Evolutionary conservation across 2,329 filamentous ascomycete genomes (phyloP).

Genomic region (Hansfordia pulvinata): DNA sequence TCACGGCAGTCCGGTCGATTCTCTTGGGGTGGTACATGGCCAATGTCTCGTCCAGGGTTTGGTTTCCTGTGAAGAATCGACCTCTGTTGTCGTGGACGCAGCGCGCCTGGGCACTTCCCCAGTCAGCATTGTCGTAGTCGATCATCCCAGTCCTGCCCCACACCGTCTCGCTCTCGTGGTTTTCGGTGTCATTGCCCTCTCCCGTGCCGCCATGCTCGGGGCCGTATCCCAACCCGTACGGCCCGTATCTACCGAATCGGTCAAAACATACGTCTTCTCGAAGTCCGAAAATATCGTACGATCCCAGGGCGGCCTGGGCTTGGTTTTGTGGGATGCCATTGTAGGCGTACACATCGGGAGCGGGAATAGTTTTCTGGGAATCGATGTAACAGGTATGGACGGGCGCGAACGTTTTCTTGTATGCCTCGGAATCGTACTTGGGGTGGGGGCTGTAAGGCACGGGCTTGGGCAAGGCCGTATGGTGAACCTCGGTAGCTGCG

Average conservation of each 20-base stretch:
- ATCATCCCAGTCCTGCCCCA: constrained; percentile 19
- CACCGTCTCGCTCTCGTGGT: constrained; percentile 42
- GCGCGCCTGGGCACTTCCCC: constrained; percentile 18
- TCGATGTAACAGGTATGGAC: constrained; percentile 32
- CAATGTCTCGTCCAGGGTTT: too few species aligned
- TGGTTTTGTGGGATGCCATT: constrained; percentile 49
- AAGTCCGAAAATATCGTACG: constrained; percentile 47
- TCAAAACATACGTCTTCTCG: constrained; percentile 57
- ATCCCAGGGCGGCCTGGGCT: constrained; percentile 51
- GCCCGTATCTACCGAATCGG: constrained; percentile 52
- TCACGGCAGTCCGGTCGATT: too few species aligned
- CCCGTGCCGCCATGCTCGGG: constrained; percentile 46
- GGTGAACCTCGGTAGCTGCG: too few species aligned
- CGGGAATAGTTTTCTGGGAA: constrained; percentile 22
- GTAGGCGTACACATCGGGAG: constrained; percentile 29
- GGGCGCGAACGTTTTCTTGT: constrained; percentile 12
- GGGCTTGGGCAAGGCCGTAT: constrained; percentile 12
- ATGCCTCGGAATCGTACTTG: constrained; percentile 11
- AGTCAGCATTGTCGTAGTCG: constrained; percentile 20
- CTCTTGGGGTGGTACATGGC: constrained; percentile 33
- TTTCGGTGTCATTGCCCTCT: constrained; percentile 44
- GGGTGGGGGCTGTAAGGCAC: constrained; percentile 13
- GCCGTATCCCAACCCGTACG: constrained; percentile 56
- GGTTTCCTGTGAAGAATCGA: constrained; percentile 23
- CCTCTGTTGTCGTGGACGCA: constrained; percentile 33